A percentile compares a stretch with the other conserved stretches of the same genome.
Evolutionary conservation across 805 yeast species (phyloP).

Genomic region (Kluyveromyces aestuarii): DNA sequence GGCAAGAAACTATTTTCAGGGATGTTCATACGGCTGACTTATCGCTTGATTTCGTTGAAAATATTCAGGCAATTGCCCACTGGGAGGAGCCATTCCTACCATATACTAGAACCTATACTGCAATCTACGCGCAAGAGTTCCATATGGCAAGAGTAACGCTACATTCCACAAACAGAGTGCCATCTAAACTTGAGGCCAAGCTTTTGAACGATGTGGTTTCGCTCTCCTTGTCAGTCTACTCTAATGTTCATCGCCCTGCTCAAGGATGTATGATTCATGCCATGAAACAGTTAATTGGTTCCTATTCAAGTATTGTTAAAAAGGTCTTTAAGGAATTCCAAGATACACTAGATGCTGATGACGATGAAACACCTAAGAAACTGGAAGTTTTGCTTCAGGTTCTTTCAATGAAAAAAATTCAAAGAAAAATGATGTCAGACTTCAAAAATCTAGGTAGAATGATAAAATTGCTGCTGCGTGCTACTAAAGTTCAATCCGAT

Average conservation of each 20-base stretch:
- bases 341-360: slow-evolving; percentile 41
- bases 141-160: slow-evolving; percentile 68
- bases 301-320: slow-evolving; percentile 47
- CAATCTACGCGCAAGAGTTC: slow-evolving; percentile 59
- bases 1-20: slow-evolving; percentile 56
- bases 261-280: slow-evolving; percentile 58
- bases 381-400: slow-evolving; percentile 58
- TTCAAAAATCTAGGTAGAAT: slow-evolving; percentile 41
- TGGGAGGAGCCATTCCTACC: slow-evolving; percentile 40
- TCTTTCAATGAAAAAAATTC: slow-evolving; percentile 49
- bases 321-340: slow-evolving; percentile 33
- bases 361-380: slow-evolving; percentile 39
- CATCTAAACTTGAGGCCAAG: slow-evolving; percentile 52
- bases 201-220: slow-evolving; percentile 58
- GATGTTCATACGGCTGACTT: slow-evolving; percentile 45
- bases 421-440: slow-evolving; percentile 49
- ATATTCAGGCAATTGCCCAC: slow-evolving; percentile 55
- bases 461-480: slow-evolving; percentile 40
- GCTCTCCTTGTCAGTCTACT: slow-evolving; percentile 60
- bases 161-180: slow-evolving; percentile 64
- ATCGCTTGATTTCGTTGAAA: slow-evolving; percentile 46
- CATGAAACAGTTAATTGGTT: slow-evolving; percentile 60
- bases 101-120: slow-evolving; percentile 70
- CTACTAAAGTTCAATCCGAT: slow-evolving; percentile 47
- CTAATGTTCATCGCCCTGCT: slow-evolving; percentile 61